phyloP scores from a whole-genome alignment of 2,329 filamentous ascomycete species.

The Setomelanomma holmii region DNA sequence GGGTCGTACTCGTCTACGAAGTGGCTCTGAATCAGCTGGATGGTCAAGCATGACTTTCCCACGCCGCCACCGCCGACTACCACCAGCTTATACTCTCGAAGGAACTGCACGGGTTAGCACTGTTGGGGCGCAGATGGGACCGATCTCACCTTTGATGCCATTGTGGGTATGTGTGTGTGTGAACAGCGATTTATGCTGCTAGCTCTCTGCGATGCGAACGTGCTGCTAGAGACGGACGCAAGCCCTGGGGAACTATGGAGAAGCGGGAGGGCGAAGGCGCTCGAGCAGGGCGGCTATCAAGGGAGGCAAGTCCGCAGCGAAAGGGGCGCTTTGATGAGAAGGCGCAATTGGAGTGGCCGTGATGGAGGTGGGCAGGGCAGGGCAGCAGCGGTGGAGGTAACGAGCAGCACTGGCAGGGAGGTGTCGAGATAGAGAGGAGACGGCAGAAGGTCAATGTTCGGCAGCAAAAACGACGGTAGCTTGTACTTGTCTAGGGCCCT shows the following conservation, averaged over 20 bases:
- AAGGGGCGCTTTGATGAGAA: neutral
- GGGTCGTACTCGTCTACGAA: slow-evolving; percentile 99
- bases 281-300: slow-evolving; percentile 11
- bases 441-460: slow-evolving; percentile 21
- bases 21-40: slow-evolving; percentile 81
- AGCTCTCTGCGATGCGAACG: neutral
- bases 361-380: slow-evolving; percentile 6
- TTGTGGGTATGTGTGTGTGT: slow-evolving; percentile 31
- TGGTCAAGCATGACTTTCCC: slow-evolving; percentile 98
- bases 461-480: slow-evolving; percentile 36
- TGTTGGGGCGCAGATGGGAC: slow-evolving; percentile 4
- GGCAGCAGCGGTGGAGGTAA: slow-evolving; percentile 4
- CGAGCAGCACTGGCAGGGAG: slow-evolving; percentile 4
- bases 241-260: neutral
- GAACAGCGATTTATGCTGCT: slow-evolving; percentile 14
- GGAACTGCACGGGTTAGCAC: slow-evolving; percentile 52
- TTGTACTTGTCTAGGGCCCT: slow-evolving; percentile 18
- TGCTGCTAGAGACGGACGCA: no score
- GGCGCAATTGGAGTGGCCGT: neutral
- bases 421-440: slow-evolving; percentile 13
- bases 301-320: slow-evolving; percentile 13
- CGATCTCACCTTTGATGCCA: slow-evolving; percentile 47
- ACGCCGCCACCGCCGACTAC: slow-evolving; percentile 98
- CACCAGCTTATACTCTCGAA: slow-evolving; percentile 68
- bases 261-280: slow-evolving; percentile 10